These are phyloP conservation scores for Penicillium brevicompactum DNA, from an alignment of 2,329 filamentous ascomycete genomes.

Conservation along the genomic window DNA sequence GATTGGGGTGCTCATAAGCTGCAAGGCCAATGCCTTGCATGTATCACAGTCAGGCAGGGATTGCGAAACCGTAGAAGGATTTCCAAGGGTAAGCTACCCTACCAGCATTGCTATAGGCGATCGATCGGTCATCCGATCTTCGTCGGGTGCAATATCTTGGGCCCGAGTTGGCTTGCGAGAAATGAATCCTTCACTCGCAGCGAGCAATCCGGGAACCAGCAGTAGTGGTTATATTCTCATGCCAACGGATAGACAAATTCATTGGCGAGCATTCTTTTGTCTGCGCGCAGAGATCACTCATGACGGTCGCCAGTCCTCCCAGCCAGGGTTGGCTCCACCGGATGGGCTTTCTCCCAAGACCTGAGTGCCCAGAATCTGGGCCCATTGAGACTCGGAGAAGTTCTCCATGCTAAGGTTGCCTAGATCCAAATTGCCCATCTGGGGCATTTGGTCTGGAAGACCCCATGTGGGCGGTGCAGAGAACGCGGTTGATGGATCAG, in stretches of 20 bases:
- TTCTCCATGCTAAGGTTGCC: constrained; percentile 26
- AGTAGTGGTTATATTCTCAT: not conserved
- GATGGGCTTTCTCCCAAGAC: constrained; percentile 24
- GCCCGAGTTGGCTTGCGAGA: not conserved
- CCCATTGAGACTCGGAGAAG: constrained; percentile 40
- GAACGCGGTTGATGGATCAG: constrained; percentile 27
- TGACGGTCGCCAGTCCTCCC: constrained; percentile 31
- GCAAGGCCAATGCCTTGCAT: not conserved
- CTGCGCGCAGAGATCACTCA: constrained; percentile 6
- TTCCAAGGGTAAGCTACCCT: not conserved
- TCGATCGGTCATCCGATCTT: not conserved
- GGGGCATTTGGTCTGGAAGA: constrained; percentile 18
- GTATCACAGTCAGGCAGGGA: not conserved
- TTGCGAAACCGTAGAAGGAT: not conserved
- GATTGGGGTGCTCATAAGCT: not conserved
- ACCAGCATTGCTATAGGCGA: not conserved
- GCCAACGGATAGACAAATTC: no score
- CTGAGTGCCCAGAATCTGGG: constrained; percentile 30
- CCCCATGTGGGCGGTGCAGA: constrained; percentile 34
- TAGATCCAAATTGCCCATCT: constrained; percentile 20
- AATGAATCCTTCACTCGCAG: no score
- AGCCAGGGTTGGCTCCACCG: constrained; percentile 17
- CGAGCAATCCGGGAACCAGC: not conserved
- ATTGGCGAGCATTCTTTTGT: no score
- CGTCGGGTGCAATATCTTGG: not conserved